A percentile compares a stretch with the other conserved stretches of the same genome.
These are phyloP conservation scores for Colletotrichum graminicola DNA, from an alignment of 2,329 filamentous ascomycete genomes.

Conservation along the genomic window DNA sequence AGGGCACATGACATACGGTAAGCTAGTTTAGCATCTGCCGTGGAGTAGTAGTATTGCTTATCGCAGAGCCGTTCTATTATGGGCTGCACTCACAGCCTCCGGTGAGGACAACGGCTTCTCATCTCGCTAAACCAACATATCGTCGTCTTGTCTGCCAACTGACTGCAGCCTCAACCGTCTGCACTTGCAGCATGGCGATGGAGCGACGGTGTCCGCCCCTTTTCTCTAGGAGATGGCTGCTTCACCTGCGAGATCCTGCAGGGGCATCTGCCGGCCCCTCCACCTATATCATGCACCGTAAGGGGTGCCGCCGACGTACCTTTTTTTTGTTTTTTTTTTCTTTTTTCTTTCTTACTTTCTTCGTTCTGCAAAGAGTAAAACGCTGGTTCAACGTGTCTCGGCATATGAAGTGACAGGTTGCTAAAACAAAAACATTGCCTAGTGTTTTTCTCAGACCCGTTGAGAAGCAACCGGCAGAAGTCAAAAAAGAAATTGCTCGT, in stretches of 20 bases:
- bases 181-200: conserved; percentile 10
- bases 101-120: conserved; percentile 13
- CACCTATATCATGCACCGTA: conserved; percentile 11
- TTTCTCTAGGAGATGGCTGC: background rate
- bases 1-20: conserved; percentile 20
- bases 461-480: background rate
- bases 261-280: conserved; percentile 19
- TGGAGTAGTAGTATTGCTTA: background rate
- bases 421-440: background rate
- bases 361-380: conserved; percentile 21
- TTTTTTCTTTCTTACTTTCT: background rate
- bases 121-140: background rate
- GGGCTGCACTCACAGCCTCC: background rate
- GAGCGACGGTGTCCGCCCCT: background rate
- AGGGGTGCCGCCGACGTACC: background rate
- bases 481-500: background rate
- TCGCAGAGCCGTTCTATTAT: background rate
- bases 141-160: background rate
- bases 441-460: background rate
- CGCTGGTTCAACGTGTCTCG: conserved; percentile 11
- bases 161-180: background rate
- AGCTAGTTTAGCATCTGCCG: background rate
- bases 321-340: conserved; percentile 16
- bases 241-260: conserved; percentile 39
- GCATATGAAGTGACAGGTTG: background rate